phyloP scores from a whole-genome alignment of 2,329 filamentous ascomycete species.

The Leptodontidium sp. region DNA sequence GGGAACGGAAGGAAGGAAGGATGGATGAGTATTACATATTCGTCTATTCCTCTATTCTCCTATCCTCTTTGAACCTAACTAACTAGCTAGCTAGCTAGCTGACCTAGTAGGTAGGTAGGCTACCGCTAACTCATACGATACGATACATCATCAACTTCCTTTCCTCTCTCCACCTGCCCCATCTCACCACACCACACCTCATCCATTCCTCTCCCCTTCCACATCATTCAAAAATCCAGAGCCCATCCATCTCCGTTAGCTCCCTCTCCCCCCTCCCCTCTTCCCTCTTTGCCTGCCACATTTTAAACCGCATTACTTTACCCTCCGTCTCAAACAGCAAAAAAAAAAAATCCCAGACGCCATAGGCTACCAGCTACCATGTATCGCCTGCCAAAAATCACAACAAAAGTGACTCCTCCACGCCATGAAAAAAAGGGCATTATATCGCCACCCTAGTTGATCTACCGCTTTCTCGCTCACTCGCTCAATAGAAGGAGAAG shows the following conservation, averaged over 20 bases:
- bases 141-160: not conserved
- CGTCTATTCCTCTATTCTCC: not conserved
- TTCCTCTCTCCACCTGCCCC: not conserved
- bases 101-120: no score
- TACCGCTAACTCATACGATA: not conserved
- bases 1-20: not conserved
- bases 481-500: not conserved
- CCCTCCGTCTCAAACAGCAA: not conserved
- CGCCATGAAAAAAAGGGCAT: constrained; percentile 2
- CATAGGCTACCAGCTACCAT: not conserved
- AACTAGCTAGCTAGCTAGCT: not conserved
- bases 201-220: not conserved
- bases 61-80: not conserved
- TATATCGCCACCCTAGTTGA: not conserved
- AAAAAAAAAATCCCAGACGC: not conserved
- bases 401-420: not conserved
- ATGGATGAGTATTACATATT: constrained; percentile 11
- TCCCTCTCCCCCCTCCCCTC: not conserved
- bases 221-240: no score
- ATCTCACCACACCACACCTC: not conserved
- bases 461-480: not conserved
- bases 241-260: no score
- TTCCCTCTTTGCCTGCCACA: not conserved
- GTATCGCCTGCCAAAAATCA: not conserved
- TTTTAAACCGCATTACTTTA: not conserved